Evolutionary conservation across 129 eudicot species (phyloP), one percentile per base, ranked within the genome.

Genomic region (Rutidosis leptorrhynchoides): DNA sequence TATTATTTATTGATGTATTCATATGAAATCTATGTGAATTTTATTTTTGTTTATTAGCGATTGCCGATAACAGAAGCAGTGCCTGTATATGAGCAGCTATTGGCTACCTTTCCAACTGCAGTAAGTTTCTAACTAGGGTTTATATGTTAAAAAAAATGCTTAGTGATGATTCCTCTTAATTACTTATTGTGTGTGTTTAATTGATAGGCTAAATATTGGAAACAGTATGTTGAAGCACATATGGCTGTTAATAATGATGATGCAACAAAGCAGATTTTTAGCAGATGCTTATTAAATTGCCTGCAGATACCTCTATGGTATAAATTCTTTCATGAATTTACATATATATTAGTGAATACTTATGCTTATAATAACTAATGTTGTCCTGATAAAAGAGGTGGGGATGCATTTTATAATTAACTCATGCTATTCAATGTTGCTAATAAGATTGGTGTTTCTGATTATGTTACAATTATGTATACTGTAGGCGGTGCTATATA

Each of bases 171-270:
- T 40, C 46, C 46, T 40, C 26, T 19, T 7, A 5, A 20, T 40
- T 40, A 11, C 16, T 40, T 40, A 40, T 12, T 40, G 46, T 16
- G 19, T 65, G 24, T 55, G 68, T 69, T 61, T 68, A 48, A 21
- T 63, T 48, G 20, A n/a, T 67, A 94, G 99, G 97, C 95, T 67
- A 94, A 83, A 62, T 94, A 82, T 61, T 94, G 99, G 99, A 94
- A 86, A 86, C 99, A 94, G 59, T 94, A 89, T 86, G 95, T 89
- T 28, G 99, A 94, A 75, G 99, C 97, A 72, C 82, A 86, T 68
- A 89, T 94, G 95, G 90, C 78, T 79, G 90, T 75, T 24, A 86
- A 84, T 72, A 89, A 94, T 72, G 97, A 94, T 64, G 99, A 89
- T 61, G 95, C 95, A 22, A 81, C 89, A 49, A 94, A 79, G 58